Evolutionary conservation across 495 filamentous ascomycete genomes (phyloP).

Genomic region (Trichoderma virens): DNA sequence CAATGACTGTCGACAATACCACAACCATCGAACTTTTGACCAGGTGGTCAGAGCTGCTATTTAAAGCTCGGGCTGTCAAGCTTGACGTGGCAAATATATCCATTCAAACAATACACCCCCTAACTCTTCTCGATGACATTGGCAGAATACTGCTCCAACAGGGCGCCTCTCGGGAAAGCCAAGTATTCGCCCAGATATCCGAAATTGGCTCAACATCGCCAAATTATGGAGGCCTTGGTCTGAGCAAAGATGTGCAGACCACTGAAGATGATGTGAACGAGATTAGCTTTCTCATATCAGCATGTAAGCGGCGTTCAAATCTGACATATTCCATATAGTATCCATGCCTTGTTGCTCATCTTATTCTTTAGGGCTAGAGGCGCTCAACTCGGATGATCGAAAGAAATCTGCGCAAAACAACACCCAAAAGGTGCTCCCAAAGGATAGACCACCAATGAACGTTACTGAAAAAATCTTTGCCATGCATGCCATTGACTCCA

Average conservation of each 20-base stretch:
- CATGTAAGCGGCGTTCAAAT: background rate
- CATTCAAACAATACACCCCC: background rate
- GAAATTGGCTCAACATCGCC: constrained; percentile 3
- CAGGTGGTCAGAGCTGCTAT: background rate
- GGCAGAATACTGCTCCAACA: background rate
- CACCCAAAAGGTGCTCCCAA: constrained; percentile 15
- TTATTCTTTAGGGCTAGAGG: constrained; percentile 27
- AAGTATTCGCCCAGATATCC: background rate
- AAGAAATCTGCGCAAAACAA: constrained; percentile 7
- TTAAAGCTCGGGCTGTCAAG: background rate
- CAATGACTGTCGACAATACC: too few relatives aligned
- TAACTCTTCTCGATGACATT: background rate
- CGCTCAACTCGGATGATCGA: constrained; percentile 32
- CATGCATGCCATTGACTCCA: constrained; percentile 26
- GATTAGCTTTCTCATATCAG: constrained; percentile 9
- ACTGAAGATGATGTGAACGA: background rate
- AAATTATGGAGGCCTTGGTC: constrained; percentile 7
- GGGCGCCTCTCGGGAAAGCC: background rate
- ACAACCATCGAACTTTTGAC: background rate
- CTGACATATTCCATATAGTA: background rate
- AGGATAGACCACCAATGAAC: constrained; percentile 30
- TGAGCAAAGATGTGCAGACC: background rate
- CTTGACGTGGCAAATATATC: background rate
- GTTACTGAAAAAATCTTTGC: constrained; percentile 38
- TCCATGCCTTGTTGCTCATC: background rate